Percentiles rank a stretch among this genome's conserved stretches.
phyloP scores from a whole-genome alignment of 208 protist species.

The Spongospora subterranea region DNA sequence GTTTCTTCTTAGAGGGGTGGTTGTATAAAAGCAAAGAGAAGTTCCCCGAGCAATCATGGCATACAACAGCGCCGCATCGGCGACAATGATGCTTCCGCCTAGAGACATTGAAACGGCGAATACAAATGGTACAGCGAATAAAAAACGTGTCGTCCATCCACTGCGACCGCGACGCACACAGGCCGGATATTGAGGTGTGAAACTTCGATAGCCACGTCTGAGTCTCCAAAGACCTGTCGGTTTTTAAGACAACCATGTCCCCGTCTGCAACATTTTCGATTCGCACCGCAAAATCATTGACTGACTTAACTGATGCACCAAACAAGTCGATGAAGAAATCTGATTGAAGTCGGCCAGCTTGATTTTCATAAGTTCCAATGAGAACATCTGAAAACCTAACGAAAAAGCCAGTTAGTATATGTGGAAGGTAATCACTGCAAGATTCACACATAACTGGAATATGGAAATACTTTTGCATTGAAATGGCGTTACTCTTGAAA shows the following conservation, averaged over 20 bases:
- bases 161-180: background rate
- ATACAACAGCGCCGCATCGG: constrained; percentile 24
- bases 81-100: background rate
- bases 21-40: background rate
- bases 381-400: constrained; percentile 2
- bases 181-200: background rate
- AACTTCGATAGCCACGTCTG: background rate
- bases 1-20: background rate
- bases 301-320: background rate
- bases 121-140: background rate
- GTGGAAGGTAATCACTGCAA: background rate
- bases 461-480: background rate
- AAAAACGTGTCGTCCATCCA: constrained; percentile 38
- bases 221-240: background rate
- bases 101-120: background rate
- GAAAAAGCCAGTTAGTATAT: too few relatives aligned
- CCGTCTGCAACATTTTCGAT: background rate
- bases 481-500: background rate
- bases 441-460: background rate
- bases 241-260: constrained; percentile 14
- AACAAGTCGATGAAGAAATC: constrained; percentile 44
- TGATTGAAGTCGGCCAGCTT: background rate
- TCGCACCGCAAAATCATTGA: background rate
- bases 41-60: background rate
- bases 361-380: background rate